These are phyloP conservation scores for Pestalotiopsis fici DNA, from an alignment of 2,329 filamentous ascomycete genomes.

Conservation along the genomic window DNA sequence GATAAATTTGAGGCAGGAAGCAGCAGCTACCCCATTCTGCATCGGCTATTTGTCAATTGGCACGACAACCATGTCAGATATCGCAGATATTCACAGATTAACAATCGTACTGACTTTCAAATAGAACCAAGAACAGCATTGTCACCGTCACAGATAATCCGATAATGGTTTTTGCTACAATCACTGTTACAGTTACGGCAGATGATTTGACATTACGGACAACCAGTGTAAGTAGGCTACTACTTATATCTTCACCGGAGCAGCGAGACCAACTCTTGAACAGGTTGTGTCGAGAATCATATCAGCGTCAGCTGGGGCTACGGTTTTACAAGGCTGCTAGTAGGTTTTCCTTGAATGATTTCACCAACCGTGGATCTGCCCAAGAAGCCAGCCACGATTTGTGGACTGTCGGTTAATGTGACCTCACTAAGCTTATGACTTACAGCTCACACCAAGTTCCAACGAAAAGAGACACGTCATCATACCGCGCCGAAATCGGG, in stretches of 20 bases:
- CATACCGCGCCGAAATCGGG: background rate
- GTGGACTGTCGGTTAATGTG: background rate
- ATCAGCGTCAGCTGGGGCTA: background rate
- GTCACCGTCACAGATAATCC: too few species aligned
- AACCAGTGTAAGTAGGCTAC: background rate
- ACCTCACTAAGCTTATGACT: background rate
- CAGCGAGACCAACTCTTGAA: background rate
- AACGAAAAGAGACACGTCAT: background rate
- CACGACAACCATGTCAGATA: background rate
- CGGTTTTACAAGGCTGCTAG: background rate
- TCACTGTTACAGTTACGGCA: background rate
- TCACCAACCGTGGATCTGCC: too few species aligned
- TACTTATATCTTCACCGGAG: background rate
- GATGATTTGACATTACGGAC: background rate
- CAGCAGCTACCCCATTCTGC: background rate
- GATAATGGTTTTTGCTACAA: background rate
- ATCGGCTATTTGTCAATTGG: background rate
- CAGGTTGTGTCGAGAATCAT: background rate
- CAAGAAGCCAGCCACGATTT: background rate
- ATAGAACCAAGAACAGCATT: background rate
- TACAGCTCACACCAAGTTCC: background rate
- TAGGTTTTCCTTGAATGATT: background rate
- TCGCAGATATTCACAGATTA: background rate
- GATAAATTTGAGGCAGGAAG: background rate
- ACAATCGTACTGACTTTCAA: background rate